Conservation (phyloP, 202 grass and related monocot genomes). For the Schoenoplectus tabernaemontani region DNA sequence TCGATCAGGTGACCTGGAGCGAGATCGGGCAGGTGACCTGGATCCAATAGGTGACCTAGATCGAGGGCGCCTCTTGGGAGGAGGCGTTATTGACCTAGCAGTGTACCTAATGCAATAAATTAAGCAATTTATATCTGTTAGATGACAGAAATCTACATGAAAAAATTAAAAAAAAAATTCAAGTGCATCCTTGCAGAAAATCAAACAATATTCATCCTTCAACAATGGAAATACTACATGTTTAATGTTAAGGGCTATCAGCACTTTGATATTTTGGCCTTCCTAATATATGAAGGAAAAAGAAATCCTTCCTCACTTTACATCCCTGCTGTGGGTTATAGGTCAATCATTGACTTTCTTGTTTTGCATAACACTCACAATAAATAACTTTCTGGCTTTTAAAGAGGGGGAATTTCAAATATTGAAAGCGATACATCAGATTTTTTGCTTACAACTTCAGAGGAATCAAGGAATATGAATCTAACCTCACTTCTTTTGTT, state of each 20-base stretch:
- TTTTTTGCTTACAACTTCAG: neutral
- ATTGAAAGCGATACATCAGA: neutral
- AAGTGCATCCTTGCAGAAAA: neutral
- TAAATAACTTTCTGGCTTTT: neutral
- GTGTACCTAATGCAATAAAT: constrained; percentile 73
- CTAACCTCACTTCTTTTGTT: constrained; percentile 92
- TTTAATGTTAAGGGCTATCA: neutral
- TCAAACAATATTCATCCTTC: neutral
- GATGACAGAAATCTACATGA: neutral
- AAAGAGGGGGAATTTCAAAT: neutral
- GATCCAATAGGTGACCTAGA: constrained; percentile 41
- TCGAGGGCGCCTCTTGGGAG: constrained; percentile 35
- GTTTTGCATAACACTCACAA: too few relatives aligned
- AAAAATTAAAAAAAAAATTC: neutral
- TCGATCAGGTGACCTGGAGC: constrained; percentile 6
- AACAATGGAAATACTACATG: too few relatives aligned
- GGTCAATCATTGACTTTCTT: too few relatives aligned
- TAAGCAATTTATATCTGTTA: too few relatives aligned
- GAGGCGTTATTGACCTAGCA: constrained; percentile 81
- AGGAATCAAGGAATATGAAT: neutral
- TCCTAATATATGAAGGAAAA: neutral
- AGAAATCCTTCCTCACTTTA: too few relatives aligned
- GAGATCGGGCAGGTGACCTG: neutral
- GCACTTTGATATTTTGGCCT: neutral
- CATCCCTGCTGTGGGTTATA: neutral